phyloP scores from a whole-genome alignment of 2,329 filamentous ascomycete genomes.

The Trichoderma breve region DNA sequence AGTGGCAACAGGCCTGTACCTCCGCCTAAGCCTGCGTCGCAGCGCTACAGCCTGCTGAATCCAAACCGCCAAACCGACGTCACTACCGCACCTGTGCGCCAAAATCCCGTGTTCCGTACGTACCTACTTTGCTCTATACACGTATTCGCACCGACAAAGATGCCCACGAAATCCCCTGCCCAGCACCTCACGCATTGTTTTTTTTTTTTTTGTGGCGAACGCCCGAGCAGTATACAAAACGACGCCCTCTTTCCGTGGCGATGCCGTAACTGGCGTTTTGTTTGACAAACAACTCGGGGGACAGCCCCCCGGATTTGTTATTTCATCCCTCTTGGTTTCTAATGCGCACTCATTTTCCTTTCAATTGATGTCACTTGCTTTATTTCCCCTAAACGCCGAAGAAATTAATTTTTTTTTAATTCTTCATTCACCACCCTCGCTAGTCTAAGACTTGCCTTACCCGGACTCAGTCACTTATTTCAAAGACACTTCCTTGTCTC shows the following conservation, averaged over 20 bases:
- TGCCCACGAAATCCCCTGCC: not conserved
- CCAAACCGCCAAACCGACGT: constrained; percentile 1
- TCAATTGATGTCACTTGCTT: not conserved
- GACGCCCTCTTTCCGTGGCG: constrained; percentile 15
- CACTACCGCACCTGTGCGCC: constrained; percentile 32
- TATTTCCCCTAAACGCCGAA: not conserved
- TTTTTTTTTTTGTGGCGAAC: not conserved
- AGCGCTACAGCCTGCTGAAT: not conserved
- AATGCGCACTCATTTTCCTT: not conserved
- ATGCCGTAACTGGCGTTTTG: constrained; percentile 6
- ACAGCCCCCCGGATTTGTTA: not conserved
- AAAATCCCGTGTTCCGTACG: constrained; percentile 53
- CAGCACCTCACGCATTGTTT: not conserved
- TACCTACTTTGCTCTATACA: constrained; percentile 17
- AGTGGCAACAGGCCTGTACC: constrained; percentile 1
- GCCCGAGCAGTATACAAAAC: constrained; percentile 6
- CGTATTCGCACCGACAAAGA: not conserved
- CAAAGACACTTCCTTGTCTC: not conserved
- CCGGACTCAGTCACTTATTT: constrained; percentile 11
- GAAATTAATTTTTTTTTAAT: constrained; percentile 9
- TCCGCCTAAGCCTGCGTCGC: not conserved
- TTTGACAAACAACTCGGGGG: not conserved
- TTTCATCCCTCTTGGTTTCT: not conserved
- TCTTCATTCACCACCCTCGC: constrained; percentile 8
- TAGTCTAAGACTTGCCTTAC: constrained; percentile 6